phyloP scores from a whole-genome alignment of 805 yeast species.

The Candida awuae region DNA sequence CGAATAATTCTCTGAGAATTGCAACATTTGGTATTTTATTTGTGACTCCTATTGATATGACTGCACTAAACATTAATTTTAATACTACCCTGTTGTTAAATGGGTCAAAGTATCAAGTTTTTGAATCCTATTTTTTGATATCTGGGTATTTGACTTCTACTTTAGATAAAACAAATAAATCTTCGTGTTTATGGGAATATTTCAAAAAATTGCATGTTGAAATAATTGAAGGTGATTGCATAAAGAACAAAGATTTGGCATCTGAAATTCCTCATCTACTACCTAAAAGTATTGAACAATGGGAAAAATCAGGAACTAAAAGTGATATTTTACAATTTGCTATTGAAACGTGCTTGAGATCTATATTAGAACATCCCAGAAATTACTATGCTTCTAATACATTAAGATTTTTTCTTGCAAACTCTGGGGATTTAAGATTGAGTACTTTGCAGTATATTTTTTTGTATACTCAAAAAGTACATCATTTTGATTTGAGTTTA shows the following conservation, averaged over 20 bases:
- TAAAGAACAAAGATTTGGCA: neutral
- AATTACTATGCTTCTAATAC: constrained; percentile 45
- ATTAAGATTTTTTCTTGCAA: constrained; percentile 18
- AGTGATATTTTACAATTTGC: neutral
- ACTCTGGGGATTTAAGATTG: neutral
- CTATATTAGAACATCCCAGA: constrained; percentile 34
- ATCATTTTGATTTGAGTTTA: constrained; percentile 7
- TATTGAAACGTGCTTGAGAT: constrained; percentile 22
- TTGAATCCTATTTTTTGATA: neutral
- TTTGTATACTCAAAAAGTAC: neutral
- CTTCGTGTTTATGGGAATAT: constrained; percentile 28
- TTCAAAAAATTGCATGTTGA: constrained; percentile 14
- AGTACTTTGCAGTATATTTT: neutral
- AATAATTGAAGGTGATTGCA: neutral
- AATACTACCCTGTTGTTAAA: too few relatives aligned
- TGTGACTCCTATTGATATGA: constrained; percentile 25
- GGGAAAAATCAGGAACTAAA: neutral
- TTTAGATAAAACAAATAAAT: constrained; percentile 27
- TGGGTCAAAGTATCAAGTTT: neutral
- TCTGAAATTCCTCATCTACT: too few relatives aligned
- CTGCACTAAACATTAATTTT: constrained; percentile 17
- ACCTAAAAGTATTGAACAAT: neutral
- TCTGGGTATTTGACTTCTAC: constrained; percentile 19
- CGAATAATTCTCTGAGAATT: constrained; percentile 3
- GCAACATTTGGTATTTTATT: constrained; percentile 22